Conservation (phyloP, 1,284 basidiomycete species). For the Leccinum griseonigrum region DNA sequence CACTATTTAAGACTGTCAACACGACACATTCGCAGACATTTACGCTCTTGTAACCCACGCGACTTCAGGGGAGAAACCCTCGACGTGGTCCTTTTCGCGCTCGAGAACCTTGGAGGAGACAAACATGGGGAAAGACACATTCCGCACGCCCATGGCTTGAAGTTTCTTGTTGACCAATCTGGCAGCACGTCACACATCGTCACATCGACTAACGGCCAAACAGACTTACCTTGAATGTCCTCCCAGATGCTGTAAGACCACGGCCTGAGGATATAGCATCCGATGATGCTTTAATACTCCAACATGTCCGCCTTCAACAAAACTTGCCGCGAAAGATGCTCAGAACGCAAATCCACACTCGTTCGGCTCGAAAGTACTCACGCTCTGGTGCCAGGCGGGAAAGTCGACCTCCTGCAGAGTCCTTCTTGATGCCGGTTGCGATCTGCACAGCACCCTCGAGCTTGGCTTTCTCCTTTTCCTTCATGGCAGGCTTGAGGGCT, state of each 20-base stretch:
- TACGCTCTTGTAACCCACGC: constrained; percentile 98
- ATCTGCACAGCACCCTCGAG: constrained; percentile 89
- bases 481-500: constrained; percentile 42
- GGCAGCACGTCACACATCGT: neutral
- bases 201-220: constrained; percentile 37
- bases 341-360: neutral
- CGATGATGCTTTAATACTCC: constrained; percentile 98
- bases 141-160: constrained; percentile 94
- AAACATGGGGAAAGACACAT: constrained; percentile 99
- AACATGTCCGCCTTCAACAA: constrained; percentile 98
- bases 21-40: constrained; percentile 32
- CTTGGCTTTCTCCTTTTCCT: constrained; percentile 74
- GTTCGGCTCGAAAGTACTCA: constrained; percentile 37
- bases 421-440: constrained; percentile 92
- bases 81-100: constrained; percentile 97
- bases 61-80: constrained; percentile 99
- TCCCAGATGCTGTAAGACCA: constrained; percentile 99
- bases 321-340: constrained; percentile 53
- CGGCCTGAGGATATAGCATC: constrained; percentile 98
- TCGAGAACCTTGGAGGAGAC: constrained; percentile 93
- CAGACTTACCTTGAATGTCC: constrained; percentile 75
- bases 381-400: constrained; percentile 91
- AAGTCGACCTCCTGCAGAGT: constrained; percentile 69
- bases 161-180: constrained; percentile 92
- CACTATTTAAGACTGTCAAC: neutral